Percentiles rank a stretch among this genome's conserved stretches.
phyloP scores from a whole-genome alignment of 441 rosid genomes.

The Croton setiger region DNA sequence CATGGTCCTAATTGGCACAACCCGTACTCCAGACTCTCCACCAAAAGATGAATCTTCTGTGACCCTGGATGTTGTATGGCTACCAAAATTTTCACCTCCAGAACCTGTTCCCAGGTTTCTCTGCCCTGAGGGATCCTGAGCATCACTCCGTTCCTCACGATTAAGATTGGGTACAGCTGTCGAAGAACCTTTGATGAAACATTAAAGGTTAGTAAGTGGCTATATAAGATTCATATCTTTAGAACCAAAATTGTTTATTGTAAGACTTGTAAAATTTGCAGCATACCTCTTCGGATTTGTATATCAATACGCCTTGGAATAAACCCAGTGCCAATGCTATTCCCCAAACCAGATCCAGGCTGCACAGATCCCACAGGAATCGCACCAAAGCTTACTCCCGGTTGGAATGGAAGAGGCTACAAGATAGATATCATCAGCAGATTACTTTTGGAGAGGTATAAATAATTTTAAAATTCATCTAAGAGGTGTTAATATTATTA shows the following conservation, averaged over 20 bases:
- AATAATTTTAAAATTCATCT: neutral
- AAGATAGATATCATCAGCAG: slow-evolving; percentile 24
- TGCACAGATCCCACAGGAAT: slow-evolving; percentile 48
- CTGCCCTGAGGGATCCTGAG: slow-evolving; percentile 41
- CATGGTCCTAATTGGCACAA: slow-evolving; percentile 63
- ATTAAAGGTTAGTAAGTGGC: neutral
- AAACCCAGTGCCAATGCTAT: slow-evolving; percentile 45
- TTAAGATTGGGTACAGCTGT: slow-evolving; percentile 31
- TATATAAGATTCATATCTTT: neutral
- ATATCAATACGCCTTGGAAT: slow-evolving; percentile 75
- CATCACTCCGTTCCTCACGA: slow-evolving; percentile 39
- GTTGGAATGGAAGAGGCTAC: slow-evolving; percentile 71
- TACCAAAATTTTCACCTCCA: slow-evolving; percentile 32
- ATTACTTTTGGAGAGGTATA: neutral
- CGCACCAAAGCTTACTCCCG: slow-evolving; percentile 50
- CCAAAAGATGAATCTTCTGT: slow-evolving; percentile 41
- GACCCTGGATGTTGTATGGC: slow-evolving; percentile 36
- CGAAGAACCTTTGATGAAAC: slow-evolving; percentile 36
- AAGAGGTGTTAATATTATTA: slow-evolving; percentile 18
- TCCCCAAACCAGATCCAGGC: slow-evolving; percentile 46
- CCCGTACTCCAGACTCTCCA: slow-evolving; percentile 60
- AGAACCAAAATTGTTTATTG: neutral
- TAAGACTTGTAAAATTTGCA: neutral
- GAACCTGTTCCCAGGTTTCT: slow-evolving; percentile 32
- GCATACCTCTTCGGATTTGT: slow-evolving; percentile 68